These are phyloP conservation scores for Arabis alpina DNA, from an alignment of 345 rosid species.

Conservation along the genomic window DNA sequence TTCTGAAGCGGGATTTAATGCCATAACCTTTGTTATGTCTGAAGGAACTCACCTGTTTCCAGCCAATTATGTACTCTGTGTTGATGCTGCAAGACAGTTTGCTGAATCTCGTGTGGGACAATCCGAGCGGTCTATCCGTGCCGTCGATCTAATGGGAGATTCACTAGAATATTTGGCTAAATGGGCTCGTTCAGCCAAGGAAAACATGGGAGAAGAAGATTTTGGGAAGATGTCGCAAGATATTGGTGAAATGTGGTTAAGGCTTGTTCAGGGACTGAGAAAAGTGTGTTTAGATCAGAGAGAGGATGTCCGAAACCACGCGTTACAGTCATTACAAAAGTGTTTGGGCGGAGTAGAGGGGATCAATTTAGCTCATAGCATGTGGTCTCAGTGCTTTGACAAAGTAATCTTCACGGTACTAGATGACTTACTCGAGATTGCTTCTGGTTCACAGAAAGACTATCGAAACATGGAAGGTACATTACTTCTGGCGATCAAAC, in stretches of 20 bases:
- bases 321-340: conserved; percentile 80
- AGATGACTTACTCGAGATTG: conserved; percentile 93
- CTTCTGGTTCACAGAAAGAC: conserved; percentile 92
- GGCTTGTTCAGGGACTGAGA: conserved; percentile 91
- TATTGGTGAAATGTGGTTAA: conserved; percentile 95
- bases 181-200: conserved; percentile 76
- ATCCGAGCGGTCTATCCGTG: conserved; percentile 82
- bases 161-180: conserved; percentile 76
- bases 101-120: conserved; percentile 99
- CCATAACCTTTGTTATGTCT: conserved; percentile 79
- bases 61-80: conserved; percentile 80
- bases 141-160: conserved; percentile 89
- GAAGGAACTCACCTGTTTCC: conserved; percentile 83
- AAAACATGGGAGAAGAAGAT: conserved; percentile 79
- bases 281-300: conserved; percentile 99
- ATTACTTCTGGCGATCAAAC: conserved; percentile 74
- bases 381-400: conserved; percentile 92
- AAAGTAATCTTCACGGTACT: conserved; percentile 86
- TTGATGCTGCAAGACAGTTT: conserved; percentile 92
- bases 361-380: conserved; percentile 64
- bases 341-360: conserved; percentile 84
- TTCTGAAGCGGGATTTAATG: conserved; percentile 94
- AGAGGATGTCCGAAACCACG: conserved; percentile 94
- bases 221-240: conserved; percentile 72
- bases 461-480: conserved; percentile 96